phyloP scores from a whole-genome alignment of 805 yeast genomes.

The Nakazawaea ishiwadae region DNA sequence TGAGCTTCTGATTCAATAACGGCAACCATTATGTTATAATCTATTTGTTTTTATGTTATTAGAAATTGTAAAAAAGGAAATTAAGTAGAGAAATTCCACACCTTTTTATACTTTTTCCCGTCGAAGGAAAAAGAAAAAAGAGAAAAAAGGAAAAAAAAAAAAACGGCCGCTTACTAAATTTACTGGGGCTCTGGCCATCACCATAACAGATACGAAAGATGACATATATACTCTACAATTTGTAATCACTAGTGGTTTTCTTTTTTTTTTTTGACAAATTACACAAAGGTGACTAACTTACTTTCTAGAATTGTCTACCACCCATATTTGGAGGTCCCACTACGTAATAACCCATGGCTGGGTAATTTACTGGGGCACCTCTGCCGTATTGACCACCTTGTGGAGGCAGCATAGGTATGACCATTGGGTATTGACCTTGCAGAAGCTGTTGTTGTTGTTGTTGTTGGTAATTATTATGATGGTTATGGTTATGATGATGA shows the following conservation, averaged over 20 bases:
- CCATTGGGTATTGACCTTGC: constrained; percentile 11
- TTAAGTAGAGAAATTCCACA: background rate
- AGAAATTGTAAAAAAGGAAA: background rate
- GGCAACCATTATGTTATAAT: constrained; percentile 40
- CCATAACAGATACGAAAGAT: no score
- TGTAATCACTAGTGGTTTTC: no score
- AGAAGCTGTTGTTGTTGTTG: constrained; percentile 8
- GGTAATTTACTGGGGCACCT: constrained; percentile 4
- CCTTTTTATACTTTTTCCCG: background rate
- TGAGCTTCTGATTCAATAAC: constrained; percentile 43
- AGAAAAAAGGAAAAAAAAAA: background rate
- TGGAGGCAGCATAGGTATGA: constrained; percentile 11
- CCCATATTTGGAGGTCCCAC: constrained; percentile 11
- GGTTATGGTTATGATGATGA: background rate
- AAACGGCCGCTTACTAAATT: no score
- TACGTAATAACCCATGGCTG: constrained; percentile 6
- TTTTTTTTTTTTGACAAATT: no score
- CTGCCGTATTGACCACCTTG: constrained; percentile 4
- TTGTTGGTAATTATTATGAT: background rate
- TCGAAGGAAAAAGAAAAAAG: no score
- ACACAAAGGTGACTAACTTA: background rate
- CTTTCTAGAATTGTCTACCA: constrained; percentile 9
- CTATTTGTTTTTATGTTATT: background rate
- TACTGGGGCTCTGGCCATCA: no score
- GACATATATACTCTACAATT: no score